Evolutionary conservation across 306 rosid species (phyloP).

Genomic region (Crataegus laevigata): DNA sequence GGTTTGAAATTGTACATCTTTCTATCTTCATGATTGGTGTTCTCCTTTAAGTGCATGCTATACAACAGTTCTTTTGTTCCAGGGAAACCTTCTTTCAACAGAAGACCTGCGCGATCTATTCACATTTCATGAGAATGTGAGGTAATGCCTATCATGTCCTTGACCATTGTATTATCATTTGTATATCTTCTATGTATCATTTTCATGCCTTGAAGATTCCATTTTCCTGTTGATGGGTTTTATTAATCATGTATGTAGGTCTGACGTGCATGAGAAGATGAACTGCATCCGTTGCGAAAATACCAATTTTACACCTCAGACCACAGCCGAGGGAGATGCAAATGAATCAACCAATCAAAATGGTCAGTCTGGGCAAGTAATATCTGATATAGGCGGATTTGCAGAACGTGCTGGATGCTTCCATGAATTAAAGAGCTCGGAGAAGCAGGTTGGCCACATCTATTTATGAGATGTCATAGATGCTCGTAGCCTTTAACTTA

Average conservation of each 20-base stretch:
- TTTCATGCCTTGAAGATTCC: not conserved
- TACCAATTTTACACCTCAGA: conserved; percentile 26
- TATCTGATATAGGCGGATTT: conserved; percentile 84
- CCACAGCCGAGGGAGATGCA: conserved; percentile 19
- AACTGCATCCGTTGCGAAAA: conserved; percentile 73
- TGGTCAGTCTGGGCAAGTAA: conserved; percentile 42
- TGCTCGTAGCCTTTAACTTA: not conserved
- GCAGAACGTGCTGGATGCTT: conserved; percentile 84
- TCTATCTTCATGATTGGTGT: conserved; percentile 10
- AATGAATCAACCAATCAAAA: conserved; percentile 14
- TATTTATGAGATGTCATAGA: conserved; percentile 18
- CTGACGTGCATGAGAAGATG: conserved; percentile 90
- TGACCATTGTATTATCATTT: not conserved
- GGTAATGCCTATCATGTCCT: conserved; percentile 37
- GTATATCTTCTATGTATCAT: not conserved
- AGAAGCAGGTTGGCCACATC: conserved; percentile 65
- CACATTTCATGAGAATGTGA: conserved; percentile 59
- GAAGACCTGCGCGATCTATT: conserved; percentile 94
- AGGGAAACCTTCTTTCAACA: conserved; percentile 72
- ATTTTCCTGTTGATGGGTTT: not conserved
- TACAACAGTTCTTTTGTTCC: conserved; percentile 19
- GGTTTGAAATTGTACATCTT: conserved; percentile 36
- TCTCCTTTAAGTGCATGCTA: conserved; percentile 15
- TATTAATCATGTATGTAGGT: conserved; percentile 36
- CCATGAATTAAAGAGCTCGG: conserved; percentile 67